A percentile compares a stretch with the other conserved stretches of the same genome.
These are phyloP conservation scores for Lojkania enalia DNA, from an alignment of 2,329 filamentous ascomycete genomes.

Conservation along the genomic window DNA sequence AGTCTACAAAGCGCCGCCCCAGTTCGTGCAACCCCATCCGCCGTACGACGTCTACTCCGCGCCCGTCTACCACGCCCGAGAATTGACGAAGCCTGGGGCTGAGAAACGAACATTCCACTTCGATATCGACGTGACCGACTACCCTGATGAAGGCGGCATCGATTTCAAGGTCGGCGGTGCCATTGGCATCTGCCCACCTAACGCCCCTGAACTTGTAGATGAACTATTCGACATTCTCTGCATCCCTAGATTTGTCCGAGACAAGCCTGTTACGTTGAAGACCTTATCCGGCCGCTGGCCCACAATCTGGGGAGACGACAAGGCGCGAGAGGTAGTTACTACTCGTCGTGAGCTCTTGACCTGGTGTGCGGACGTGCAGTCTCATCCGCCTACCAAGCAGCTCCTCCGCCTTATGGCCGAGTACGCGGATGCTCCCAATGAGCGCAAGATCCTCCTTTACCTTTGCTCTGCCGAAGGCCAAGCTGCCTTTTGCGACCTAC, in stretches of 20 bases:
- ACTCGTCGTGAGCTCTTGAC: constrained; percentile 90
- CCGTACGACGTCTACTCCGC: constrained; percentile 91
- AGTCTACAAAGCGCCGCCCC: constrained; percentile 70
- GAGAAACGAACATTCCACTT: constrained; percentile 98
- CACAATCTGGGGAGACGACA: constrained; percentile 94
- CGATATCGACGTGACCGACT: constrained; percentile 93
- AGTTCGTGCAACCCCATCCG: constrained; percentile 91
- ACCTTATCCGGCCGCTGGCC: constrained; percentile 88
- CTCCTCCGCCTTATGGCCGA: constrained; percentile 85
- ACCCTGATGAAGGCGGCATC: constrained; percentile 78
- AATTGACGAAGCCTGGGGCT: constrained; percentile 83
- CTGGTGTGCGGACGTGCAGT: constrained; percentile 95
- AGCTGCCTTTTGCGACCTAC: constrained; percentile 86
- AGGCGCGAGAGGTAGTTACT: constrained; percentile 81
- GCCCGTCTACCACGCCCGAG: constrained; percentile 80
- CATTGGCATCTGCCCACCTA: constrained; percentile 90
- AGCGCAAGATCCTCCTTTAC: constrained; percentile 86
- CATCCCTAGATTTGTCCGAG: constrained; percentile 78
- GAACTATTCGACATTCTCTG: constrained; percentile 81
- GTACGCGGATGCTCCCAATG: constrained; percentile 74
- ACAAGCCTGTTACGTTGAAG: constrained; percentile 78
- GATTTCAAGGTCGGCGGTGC: constrained; percentile 98
- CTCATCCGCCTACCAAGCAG: constrained; percentile 85
- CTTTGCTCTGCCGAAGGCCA: constrained; percentile 90
- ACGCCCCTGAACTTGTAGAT: constrained; percentile 75